phyloP scores from a whole-genome alignment of 441 rosid species.

The Brassica balearica region DNA sequence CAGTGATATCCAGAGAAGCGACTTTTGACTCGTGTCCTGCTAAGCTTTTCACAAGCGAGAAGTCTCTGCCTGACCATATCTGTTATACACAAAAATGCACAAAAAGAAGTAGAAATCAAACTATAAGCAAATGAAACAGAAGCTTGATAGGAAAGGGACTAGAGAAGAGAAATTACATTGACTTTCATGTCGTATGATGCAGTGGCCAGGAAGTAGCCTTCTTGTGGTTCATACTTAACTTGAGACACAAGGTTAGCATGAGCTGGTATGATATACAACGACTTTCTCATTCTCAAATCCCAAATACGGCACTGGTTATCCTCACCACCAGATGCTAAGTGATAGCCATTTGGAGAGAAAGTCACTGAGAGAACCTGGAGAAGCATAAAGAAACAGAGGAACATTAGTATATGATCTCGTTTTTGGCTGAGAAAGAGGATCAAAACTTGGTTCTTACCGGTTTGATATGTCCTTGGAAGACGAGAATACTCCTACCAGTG shows the following conservation, averaged over 20 bases:
- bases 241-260: constrained; percentile 90
- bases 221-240: constrained; percentile 95
- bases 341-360: constrained; percentile 96
- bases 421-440: background rate
- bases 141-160: constrained; percentile 10
- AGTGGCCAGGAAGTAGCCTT: constrained; percentile 88
- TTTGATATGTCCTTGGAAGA: constrained; percentile 93
- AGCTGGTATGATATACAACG: constrained; percentile 82
- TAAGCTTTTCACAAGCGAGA: constrained; percentile 78
- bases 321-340: constrained; percentile 92
- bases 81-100: constrained; percentile 38
- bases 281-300: constrained; percentile 91
- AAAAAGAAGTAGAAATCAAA: constrained; percentile 22
- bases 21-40: constrained; percentile 89
- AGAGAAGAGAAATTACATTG: constrained; percentile 57
- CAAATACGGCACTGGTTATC: constrained; percentile 94
- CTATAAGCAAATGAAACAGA: constrained; percentile 34
- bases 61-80: constrained; percentile 96
- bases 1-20: constrained; percentile 64
- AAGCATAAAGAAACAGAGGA: constrained; percentile 27
- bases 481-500: constrained; percentile 84
- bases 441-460: constrained; percentile 56
- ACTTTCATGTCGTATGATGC: constrained; percentile 93
- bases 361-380: constrained; percentile 77
- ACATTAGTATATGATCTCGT: background rate